A percentile compares a stretch with the other conserved stretches of the same genome.
Evolutionary conservation across 257 asterid genomes (phyloP).

Genomic region (Solanum paucissectum): DNA sequence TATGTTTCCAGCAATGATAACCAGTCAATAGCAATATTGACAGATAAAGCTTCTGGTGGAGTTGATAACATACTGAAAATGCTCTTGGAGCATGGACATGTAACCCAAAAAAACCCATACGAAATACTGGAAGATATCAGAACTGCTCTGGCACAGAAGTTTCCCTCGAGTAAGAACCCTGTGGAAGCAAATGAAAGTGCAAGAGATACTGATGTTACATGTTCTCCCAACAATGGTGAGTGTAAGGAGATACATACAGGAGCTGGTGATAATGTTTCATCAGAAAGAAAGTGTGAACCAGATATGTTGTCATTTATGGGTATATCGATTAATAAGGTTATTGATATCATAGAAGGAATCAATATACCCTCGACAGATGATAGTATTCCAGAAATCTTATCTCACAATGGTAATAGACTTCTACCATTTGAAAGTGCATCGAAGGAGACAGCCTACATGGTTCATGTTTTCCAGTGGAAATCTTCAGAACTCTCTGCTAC

Average conservation of each 20-base stretch:
- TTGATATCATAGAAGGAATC: constrained; percentile 67
- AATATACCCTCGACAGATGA: constrained; percentile 27
- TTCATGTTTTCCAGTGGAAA: constrained; percentile 71
- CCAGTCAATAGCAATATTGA: background rate
- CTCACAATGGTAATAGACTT: constrained; percentile 19
- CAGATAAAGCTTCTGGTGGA: constrained; percentile 1
- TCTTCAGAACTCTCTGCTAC: constrained; percentile 41
- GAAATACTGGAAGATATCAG: constrained; percentile 42
- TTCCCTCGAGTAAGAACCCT: background rate
- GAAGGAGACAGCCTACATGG: constrained; percentile 32
- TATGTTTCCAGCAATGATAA: constrained; percentile 9
- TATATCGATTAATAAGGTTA: constrained; percentile 35
- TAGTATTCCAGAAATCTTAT: constrained; percentile 13
- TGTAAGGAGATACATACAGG: constrained; percentile 9
- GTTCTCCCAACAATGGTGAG: constrained; percentile 10
- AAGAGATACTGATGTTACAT: background rate
- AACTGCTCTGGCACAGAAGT: constrained; percentile 19
- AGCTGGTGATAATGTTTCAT: constrained; percentile 8
- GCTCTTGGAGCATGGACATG: constrained; percentile 31
- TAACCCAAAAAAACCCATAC: constrained; percentile 20
- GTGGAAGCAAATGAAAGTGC: background rate
- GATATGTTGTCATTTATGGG: constrained; percentile 20
- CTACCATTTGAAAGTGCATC: constrained; percentile 20
- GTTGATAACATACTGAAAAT: constrained; percentile 30
- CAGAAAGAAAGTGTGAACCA: constrained; percentile 15